Base-by-base conservation (phyloP, 2,329 filamentous ascomycete genomes). In the Fusarium sacchari region DNA sequence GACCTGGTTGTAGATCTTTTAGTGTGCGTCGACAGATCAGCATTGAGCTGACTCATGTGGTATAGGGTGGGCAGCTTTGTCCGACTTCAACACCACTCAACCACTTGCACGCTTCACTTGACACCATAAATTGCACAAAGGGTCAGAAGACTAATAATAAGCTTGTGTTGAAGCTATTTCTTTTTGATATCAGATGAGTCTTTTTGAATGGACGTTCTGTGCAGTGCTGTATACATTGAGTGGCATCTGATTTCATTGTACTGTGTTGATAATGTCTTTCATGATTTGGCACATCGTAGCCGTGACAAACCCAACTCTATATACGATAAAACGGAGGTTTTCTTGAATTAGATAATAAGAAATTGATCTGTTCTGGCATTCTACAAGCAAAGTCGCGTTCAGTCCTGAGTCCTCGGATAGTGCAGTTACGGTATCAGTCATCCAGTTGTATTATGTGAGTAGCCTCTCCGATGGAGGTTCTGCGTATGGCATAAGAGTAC, bases 1-100 rank as follows among this genome's bases (percentile, higher is more conserved):
- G 55, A 67, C 63, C 53, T 62, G n/a, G 42, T 20, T 47, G 46
- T 53, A 60, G 63, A 67, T 61, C 46, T 46, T 40, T 42, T 50
- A 61, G 55, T 44, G 40, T 43, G 40, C 43, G 13, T 30, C 22
- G 34, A 40, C 46, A 28, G 28, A 64, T 53, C 39, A 49, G 9
- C 26, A 24, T 15, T 14, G 17, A 28, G 62, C 36, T 46, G 30
- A 26, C 44, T 40, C 44, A 46, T 12, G 12, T 28, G n/a, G 64
- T 69, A 55, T 64, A 68, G 64, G 66, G 66, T 68, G 15, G 34
- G 10, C 18, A 22, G 24, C 11, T 39, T 26, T 53, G 24, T 37
- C 20, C 22, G 7, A 37, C 36, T 10, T 24, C 39, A 20, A 20
- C 15, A 34, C 15, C n/a, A n/a, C 5, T 12, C n/a, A 46, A 26